Percentiles rank a stretch among this genome's conserved stretches.
Conservation (phyloP, 164 flowering plant genomes). For the Magnolia sinica region DNA sequence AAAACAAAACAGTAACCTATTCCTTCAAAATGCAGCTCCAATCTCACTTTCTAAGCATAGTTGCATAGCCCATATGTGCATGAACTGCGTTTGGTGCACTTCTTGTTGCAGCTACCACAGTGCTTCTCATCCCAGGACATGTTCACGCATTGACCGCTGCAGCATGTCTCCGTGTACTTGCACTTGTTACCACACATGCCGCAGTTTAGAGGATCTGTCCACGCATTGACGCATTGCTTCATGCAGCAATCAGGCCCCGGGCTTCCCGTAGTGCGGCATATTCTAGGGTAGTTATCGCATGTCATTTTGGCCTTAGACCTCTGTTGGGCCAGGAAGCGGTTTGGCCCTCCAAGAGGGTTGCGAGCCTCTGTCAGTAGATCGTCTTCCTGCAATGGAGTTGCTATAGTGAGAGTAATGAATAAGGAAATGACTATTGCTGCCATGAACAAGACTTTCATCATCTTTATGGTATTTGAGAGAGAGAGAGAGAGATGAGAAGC, state of each 20-base stretch:
- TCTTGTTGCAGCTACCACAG: conserved; percentile 27
- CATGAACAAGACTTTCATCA: conserved; percentile 1
- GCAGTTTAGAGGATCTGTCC: conserved; percentile 23
- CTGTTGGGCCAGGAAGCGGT: conserved; percentile 7
- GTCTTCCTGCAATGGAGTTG: not conserved
- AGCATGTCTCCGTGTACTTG: conserved; percentile 25
- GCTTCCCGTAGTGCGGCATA: conserved; percentile 22
- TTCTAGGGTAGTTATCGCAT: conserved; percentile 18
- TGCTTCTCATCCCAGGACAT: conserved; percentile 13
- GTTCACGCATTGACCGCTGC: conserved; percentile 29
- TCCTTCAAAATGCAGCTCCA: not conserved
- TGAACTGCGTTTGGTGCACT: conserved; percentile 20
- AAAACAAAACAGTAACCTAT: too few relatives aligned
- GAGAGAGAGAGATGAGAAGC: not conserved
- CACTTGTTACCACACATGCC: conserved; percentile 36
- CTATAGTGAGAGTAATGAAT: not conserved
- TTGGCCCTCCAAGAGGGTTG: not conserved
- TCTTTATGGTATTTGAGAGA: not conserved
- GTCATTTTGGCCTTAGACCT: not conserved
- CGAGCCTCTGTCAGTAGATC: not conserved
- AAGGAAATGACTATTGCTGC: not conserved
- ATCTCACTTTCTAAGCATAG: conserved; percentile 19
- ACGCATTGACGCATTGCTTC: conserved; percentile 25
- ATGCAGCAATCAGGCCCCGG: conserved; percentile 33
- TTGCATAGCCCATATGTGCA: conserved; percentile 30